Conservation (phyloP, 352 stramenopile genomes). For the Pythium monospermum region DNA sequence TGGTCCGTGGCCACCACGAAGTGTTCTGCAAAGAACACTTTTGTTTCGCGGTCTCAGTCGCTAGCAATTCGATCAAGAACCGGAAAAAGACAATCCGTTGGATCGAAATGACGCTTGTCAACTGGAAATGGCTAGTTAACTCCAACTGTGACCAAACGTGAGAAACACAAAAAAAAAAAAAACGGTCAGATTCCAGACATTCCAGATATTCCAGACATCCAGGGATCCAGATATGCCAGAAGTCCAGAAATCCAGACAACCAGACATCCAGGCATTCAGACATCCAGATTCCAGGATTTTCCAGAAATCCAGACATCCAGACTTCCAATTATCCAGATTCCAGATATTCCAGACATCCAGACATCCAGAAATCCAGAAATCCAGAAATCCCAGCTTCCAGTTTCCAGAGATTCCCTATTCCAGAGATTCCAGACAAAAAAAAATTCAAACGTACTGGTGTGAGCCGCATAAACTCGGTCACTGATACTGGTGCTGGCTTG, state of each 20-base stretch:
- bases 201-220: too few species aligned
- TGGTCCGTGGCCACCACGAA: conserved; percentile 9
- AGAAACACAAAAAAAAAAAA: neutral
- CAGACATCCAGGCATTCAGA: too few species aligned
- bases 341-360: too few species aligned
- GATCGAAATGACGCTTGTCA: conserved; percentile 42
- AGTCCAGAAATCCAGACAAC: too few species aligned
- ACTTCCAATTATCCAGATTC: too few species aligned
- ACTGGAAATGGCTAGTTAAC: conserved; percentile 23
- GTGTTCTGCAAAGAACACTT: neutral
- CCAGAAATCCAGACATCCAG: too few species aligned
- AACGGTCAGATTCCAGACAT: neutral
- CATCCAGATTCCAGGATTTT: too few species aligned
- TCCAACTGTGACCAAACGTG: conserved; percentile 24
- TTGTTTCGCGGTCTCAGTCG: conserved; percentile 14
- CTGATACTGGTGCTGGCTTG: neutral
- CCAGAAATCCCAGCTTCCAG: too few species aligned
- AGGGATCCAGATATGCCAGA: too few species aligned
- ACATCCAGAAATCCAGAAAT: too few species aligned
- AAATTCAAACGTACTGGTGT: conserved; percentile 27
- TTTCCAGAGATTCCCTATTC: neutral
- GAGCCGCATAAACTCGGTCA: conserved; percentile 21
- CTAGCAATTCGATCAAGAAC: conserved; percentile 37
- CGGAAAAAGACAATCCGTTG: conserved; percentile 60
- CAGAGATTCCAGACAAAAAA: neutral